phyloP scores from a whole-genome alignment of 1,284 basidiomycete species.

The Rugosomyces carneus region DNA sequence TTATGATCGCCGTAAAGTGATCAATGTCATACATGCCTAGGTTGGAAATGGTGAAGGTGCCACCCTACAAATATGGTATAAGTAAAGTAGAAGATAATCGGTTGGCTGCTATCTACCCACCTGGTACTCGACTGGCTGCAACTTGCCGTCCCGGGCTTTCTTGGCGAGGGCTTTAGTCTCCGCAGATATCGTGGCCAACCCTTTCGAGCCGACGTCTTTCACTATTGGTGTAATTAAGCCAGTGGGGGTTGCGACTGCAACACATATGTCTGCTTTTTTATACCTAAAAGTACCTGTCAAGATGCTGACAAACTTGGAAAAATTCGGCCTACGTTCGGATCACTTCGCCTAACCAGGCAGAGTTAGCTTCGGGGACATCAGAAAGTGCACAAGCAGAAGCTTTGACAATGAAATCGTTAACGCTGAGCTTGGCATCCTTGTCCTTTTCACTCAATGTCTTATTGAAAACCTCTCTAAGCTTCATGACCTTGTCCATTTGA shows the following conservation, averaged over 20 bases:
- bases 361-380: conserved; percentile 97
- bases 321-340: conserved; percentile 77
- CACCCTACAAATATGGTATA: conserved; percentile 55
- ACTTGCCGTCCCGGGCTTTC: conserved; percentile 95
- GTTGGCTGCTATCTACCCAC: too few species aligned
- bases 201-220: conserved; percentile 89
- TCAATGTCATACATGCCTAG: conserved; percentile 96
- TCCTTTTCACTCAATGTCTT: conserved; percentile 80
- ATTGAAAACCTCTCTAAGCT: conserved; percentile 96
- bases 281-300: conserved; percentile 51
- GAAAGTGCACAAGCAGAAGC: conserved; percentile 85
- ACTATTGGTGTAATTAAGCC: conserved; percentile 98
- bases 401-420: conserved; percentile 99
- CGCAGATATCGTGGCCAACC: conserved; percentile 87
- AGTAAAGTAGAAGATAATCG: too few species aligned
- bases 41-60: conserved; percentile 99
- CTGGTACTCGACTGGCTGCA: conserved; percentile 95
- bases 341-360: conserved; percentile 94
- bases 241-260: conserved; percentile 94
- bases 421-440: conserved; percentile 85
- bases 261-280: conserved; percentile 94
- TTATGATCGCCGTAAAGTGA: conserved; percentile 99
- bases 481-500: conserved; percentile 95
- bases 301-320: background rate
- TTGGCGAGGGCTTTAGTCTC: conserved; percentile 90